Evolutionary conservation across 768 basidiomycete species (phyloP), one percentile per base, ranked within the genome.

Genomic region (Termitomyces sp.): DNA sequence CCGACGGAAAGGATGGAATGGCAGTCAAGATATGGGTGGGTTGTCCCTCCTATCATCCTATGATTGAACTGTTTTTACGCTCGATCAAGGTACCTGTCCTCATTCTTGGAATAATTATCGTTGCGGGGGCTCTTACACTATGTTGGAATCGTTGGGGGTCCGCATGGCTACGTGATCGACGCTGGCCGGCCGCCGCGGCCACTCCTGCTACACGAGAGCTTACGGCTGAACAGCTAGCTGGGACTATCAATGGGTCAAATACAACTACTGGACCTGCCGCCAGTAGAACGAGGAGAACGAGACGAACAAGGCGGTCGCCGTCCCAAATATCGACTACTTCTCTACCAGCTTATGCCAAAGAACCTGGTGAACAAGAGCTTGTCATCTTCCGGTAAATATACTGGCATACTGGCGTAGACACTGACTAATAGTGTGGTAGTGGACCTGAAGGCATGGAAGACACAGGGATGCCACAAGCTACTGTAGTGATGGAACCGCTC

Each of bases 321-420:
- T 91, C 89, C 44, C 89, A 91, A 68, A 84, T 92, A 51, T 90
- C 89, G 5, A 90, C 89, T 8, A 82, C 80, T 29, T 90, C 87
- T 5, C 68, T 93, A 31, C 91, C 91, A 5, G 82, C 78, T 29
- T 93, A 93, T 63, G 89, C 82, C 74, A 91, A 91, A 70, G 90
- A 93, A 59, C 89, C 91, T 0, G 90, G 90, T 16, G 91, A 91
- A 47, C 77, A 86, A 38, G 91, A 93, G 67, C 76, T 93, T 29
- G 91, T 93, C 5, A 83, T 93, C 51, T 73, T 76, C 54, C 74
- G 80, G 76, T 81, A 27, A 40, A 51, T 51, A 29, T 23, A 27
- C 6, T 40, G 17, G 37, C 25, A 38, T 40, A 25, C 38, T 27
- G 11, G 6, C 29, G 8, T 31, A 14, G n/a, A 46, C 19, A 42